phyloP scores from a whole-genome alignment of 2,329 filamentous ascomycete species.

The Alternaria solani region DNA sequence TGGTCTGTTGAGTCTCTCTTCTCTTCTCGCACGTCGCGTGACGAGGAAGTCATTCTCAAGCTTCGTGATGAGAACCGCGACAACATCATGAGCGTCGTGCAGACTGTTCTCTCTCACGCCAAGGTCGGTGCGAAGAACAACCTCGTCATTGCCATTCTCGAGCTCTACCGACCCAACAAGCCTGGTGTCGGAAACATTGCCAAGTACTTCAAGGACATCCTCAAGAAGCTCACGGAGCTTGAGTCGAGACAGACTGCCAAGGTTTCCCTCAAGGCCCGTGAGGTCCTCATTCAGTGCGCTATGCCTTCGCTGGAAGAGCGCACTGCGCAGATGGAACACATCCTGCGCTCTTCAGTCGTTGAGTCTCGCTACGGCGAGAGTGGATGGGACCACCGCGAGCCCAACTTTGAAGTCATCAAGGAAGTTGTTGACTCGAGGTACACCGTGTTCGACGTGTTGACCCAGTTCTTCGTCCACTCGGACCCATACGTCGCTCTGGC shows the following conservation, averaged over 20 bases:
- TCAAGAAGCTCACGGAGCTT: conserved; percentile 89
- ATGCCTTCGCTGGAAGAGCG: conserved; percentile 96
- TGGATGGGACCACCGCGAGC: conserved; percentile 94
- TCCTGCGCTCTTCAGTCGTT: conserved; percentile 91
- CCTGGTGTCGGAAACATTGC: conserved; percentile 86
- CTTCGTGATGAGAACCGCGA: conserved; percentile 98
- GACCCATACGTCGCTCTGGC: conserved; percentile 95
- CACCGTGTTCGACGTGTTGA: conserved; percentile 95
- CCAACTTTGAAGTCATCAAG: conserved; percentile 88
- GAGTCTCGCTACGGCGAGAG: conserved; percentile 98
- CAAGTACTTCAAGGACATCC: conserved; percentile 82
- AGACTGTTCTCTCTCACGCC: conserved; percentile 92
- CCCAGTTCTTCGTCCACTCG: conserved; percentile 92
- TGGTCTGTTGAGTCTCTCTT: conserved; percentile 86
- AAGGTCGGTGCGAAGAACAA: conserved; percentile 94
- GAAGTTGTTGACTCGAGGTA: conserved; percentile 99
- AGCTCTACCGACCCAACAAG: conserved; percentile 94
- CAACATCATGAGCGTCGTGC: conserved; percentile 82
- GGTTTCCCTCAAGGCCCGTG: conserved; percentile 95
- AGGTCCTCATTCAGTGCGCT: conserved; percentile 96
- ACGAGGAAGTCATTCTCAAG: conserved; percentile 92
- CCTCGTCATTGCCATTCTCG: conserved; percentile 86
- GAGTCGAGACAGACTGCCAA: conserved; percentile 88
- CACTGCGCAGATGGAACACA: conserved; percentile 97
- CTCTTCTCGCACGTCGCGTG: conserved; percentile 81